A percentile compares a stretch with the other conserved stretches of the same genome.
phyloP scores from a whole-genome alignment of 768 basidiomycete genomes.

The Lyophyllum semitale region DNA sequence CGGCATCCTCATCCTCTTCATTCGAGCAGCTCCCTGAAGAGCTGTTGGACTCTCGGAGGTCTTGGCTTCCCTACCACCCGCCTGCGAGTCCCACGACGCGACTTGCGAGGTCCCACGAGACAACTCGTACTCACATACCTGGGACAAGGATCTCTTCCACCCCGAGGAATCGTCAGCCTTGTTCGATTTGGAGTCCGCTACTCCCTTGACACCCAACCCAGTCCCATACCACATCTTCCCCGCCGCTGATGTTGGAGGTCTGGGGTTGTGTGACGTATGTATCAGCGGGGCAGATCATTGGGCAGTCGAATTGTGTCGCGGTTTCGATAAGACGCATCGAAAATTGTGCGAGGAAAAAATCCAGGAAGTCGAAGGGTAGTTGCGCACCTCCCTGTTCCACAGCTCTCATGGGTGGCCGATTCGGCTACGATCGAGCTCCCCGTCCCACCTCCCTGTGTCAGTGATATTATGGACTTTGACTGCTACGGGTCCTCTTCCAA shows the following conservation, averaged over 20 bases:
- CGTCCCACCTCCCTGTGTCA: not conserved
- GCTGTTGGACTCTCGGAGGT: not conserved
- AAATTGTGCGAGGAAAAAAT: too few species aligned
- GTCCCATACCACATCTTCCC: not conserved
- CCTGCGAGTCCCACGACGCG: not conserved
- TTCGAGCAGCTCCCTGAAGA: not conserved
- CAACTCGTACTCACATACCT: not conserved
- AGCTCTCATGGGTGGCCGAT: not conserved
- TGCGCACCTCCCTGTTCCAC: not conserved
- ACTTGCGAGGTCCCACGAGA: not conserved
- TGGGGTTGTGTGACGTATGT: too few species aligned
- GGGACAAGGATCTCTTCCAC: conserved; percentile 5
- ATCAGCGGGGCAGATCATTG: not conserved
- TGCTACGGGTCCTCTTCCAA: not conserved
- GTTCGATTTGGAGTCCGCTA: not conserved
- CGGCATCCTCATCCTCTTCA: not conserved
- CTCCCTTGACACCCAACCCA: not conserved
- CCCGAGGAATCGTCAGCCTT: not conserved
- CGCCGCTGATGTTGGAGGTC: not conserved
- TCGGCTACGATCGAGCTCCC: not conserved
- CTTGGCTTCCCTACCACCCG: not conserved
- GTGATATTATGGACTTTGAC: not conserved
- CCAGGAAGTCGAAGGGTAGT: too few species aligned
- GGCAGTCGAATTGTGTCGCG: not conserved
- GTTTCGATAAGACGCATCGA: not conserved